Conservation (phyloP, 2,329 filamentous ascomycete genomes). For the Lasiodiplodia sp. region DNA sequence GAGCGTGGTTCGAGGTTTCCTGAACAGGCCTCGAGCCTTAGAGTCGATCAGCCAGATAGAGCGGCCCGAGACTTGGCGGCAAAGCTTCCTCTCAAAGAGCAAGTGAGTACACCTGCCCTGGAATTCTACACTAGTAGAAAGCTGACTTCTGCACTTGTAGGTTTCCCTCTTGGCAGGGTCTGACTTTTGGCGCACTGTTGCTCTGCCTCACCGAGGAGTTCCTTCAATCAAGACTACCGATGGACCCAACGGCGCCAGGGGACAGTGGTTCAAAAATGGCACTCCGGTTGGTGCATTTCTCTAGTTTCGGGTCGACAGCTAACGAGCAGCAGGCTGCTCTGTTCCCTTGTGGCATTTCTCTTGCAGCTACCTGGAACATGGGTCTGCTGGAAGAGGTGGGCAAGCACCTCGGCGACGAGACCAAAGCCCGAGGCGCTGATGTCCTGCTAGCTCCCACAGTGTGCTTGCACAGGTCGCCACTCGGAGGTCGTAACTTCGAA, state of each 20-base stretch:
- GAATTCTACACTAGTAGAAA: no score
- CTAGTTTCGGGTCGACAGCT: slow-evolving; percentile 31
- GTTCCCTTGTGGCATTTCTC: slow-evolving; percentile 79
- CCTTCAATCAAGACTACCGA: slow-evolving; percentile 72
- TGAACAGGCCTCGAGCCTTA: slow-evolving; percentile 25
- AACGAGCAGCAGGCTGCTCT: slow-evolving; percentile 65
- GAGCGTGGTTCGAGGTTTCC: not conserved
- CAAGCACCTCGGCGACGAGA: slow-evolving; percentile 73
- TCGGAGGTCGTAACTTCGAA: slow-evolving; percentile 87
- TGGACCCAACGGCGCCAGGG: slow-evolving; percentile 74
- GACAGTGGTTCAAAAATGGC: slow-evolving; percentile 69
- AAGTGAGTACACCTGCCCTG: slow-evolving; percentile 37
- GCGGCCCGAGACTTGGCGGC: slow-evolving; percentile 45
- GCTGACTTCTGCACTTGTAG: slow-evolving; percentile 33
- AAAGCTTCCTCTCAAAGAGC: slow-evolving; percentile 48
- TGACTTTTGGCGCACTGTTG: slow-evolving; percentile 74
- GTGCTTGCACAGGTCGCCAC: slow-evolving; percentile 81
- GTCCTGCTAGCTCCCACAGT: slow-evolving; percentile 79
- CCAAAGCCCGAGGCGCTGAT: slow-evolving; percentile 75
- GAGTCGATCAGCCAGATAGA: slow-evolving; percentile 44
- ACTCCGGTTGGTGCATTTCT: slow-evolving; percentile 37
- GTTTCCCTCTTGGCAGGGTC: slow-evolving; percentile 57
- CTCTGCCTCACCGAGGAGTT: slow-evolving; percentile 66
- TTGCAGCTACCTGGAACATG: slow-evolving; percentile 81
- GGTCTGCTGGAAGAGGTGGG: slow-evolving; percentile 74